These are phyloP conservation scores for Mytilinidion resinicola DNA, from an alignment of 495 filamentous ascomycete species.

Conservation along the genomic window DNA sequence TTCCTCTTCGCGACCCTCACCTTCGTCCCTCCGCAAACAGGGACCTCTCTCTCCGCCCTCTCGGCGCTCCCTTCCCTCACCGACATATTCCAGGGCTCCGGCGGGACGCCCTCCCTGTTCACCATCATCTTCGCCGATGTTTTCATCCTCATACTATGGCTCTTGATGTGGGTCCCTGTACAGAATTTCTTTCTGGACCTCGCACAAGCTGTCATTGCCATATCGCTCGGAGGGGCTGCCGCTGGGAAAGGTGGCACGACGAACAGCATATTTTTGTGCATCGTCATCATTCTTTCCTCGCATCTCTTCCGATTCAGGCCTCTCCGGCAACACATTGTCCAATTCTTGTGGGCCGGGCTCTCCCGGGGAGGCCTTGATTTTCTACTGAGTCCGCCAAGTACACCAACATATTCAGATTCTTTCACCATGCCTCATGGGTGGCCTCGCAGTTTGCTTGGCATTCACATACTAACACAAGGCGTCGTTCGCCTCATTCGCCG, in stretches of 20 bases:
- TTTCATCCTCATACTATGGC: conserved; percentile 74
- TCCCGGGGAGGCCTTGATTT: conserved; percentile 29
- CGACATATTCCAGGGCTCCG: conserved; percentile 66
- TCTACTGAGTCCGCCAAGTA: conserved; percentile 24
- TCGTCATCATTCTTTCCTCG: conserved; percentile 65
- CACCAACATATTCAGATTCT: conserved; percentile 15
- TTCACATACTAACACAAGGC: conserved; percentile 33
- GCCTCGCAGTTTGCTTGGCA: conserved; percentile 24
- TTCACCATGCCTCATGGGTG: conserved; percentile 25
- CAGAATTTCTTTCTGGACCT: conserved; percentile 87
- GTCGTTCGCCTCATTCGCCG: conserved; percentile 32
- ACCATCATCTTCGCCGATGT: conserved; percentile 78
- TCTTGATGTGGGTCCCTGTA: conserved; percentile 82
- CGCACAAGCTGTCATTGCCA: conserved; percentile 92
- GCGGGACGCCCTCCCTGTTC: conserved; percentile 66
- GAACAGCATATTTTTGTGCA: conserved; percentile 68
- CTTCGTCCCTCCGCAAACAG: conserved; percentile 69
- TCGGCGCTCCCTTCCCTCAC: conserved; percentile 52
- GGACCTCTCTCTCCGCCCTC: conserved; percentile 46
- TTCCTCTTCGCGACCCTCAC: conserved; percentile 92
- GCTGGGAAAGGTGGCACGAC: conserved; percentile 56
- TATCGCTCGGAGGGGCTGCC: conserved; percentile 83
- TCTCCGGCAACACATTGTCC: conserved; percentile 42
- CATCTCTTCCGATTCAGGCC: conserved; percentile 57
- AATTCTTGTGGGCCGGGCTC: conserved; percentile 27